Conservation (phyloP, 2,329 filamentous ascomycete genomes). For the Phoma sp. region DNA sequence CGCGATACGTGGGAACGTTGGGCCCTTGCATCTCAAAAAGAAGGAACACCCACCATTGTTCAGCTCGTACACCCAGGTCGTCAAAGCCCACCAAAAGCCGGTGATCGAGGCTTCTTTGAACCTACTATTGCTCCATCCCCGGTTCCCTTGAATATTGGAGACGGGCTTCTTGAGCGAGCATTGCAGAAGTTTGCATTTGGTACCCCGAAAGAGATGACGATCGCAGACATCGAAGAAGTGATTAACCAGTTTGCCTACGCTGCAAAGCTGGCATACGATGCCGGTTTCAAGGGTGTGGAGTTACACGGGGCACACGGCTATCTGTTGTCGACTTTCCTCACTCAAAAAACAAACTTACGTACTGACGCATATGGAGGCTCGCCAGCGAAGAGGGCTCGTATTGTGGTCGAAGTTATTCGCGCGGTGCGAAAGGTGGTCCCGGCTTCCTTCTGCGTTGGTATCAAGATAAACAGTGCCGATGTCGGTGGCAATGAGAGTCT, state of each 20-base stretch:
- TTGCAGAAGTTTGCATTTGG: conserved; percentile 47
- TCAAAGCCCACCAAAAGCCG: conserved; percentile 55
- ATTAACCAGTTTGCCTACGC: conserved; percentile 66
- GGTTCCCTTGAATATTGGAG: conserved; percentile 45
- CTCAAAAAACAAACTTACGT: conserved; percentile 54
- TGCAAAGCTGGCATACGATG: conserved; percentile 59
- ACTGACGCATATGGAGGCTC: conserved; percentile 59
- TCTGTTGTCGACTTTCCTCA: conserved; percentile 54
- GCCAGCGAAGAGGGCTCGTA: conserved; percentile 54
- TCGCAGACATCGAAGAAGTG: conserved; percentile 61
- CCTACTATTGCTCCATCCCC: conserved; percentile 51
- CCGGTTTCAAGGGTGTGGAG: conserved; percentile 62
- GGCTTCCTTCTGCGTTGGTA: conserved; percentile 54
- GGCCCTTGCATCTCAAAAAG: conserved; percentile 53
- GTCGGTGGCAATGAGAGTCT: conserved; percentile 49
- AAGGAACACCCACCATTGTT: conserved; percentile 52
- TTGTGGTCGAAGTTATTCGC: conserved; percentile 56
- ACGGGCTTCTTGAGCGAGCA: conserved; percentile 51
- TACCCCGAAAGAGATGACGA: conserved; percentile 60
- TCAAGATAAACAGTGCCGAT: conserved; percentile 62
- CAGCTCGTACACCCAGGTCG: conserved; percentile 70
- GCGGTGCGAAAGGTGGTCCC: conserved; percentile 54
- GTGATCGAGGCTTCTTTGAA: conserved; percentile 50
- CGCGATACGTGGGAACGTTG: conserved; percentile 24
- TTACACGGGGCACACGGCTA: conserved; percentile 63